Base-by-base conservation (phyloP, 2,329 filamentous ascomycete genomes). In the Colletotrichum sansevieriae region DNA sequence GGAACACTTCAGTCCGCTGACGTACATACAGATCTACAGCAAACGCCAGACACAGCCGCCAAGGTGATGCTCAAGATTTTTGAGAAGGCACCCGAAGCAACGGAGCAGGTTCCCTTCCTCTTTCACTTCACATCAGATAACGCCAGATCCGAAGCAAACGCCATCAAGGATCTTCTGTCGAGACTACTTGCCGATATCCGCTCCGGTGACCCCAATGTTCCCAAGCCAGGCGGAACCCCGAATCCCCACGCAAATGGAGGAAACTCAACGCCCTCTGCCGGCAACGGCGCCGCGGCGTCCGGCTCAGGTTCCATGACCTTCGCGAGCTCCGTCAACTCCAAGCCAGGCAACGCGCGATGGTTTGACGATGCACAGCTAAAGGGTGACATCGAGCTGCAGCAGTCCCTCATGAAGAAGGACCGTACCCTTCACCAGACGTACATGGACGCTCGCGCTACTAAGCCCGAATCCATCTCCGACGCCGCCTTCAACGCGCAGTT, bases 21-120 rank as follows among this genome's bases (percentile, higher is more conserved):
- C 70, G 63, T 43, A n/a, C 18, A 5, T 57, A 37, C 74, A 96
- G 93, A 98, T 81, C 88, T 99, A 56, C 95, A 99, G 79, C 95
- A 98, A 79, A 98, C 96, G 1, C 95, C 96, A 12, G 93, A 94
- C 69, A 90, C 86, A n/a, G 90, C 89, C 41, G 84, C 94, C 18
- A 98, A 97, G 84, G 94, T 97, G 61, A 97, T 97, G 86, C 87
- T 98, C 68, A 97, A 96, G 79, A 91, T 99, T 63, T 93, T 98
- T 74, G 92, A 92, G 71, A 92, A 94, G 77, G 81, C 88, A 47
- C 80, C 88, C 37, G 82, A 83, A 54, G 83, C 83, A 29, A 78
- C 84, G 33, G 88, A 91, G 57, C 83, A 92, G 18, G 87, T 90
- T 52, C 88, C 90, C 63, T 93, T 97, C 77, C 88, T 95, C 56